Conservation (phyloP, 1,139 yeast species). For the Sugiyamaella xylanicola region DNA sequence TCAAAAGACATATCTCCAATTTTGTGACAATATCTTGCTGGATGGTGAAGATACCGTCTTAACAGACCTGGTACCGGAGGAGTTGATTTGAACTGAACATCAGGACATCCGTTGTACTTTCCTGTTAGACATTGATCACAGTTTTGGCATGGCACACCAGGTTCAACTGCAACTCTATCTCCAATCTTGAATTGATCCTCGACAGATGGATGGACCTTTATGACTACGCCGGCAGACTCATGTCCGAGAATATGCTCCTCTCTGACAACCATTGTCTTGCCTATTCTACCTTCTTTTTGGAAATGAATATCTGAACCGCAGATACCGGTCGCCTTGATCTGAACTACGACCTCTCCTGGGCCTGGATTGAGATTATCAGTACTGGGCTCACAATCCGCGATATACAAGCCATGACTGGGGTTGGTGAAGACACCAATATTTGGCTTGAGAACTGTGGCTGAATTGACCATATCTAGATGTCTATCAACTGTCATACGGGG, state of each 20-base stretch:
- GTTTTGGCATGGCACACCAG: conserved; percentile 79
- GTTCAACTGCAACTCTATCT: conserved; percentile 66
- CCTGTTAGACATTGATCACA: conserved; percentile 77
- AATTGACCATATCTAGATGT: conserved; percentile 4
- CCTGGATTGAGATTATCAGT: conserved; percentile 43
- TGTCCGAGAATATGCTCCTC: conserved; percentile 58
- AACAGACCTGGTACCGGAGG: conserved; percentile 75
- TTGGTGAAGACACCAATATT: conserved; percentile 45
- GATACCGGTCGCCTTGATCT: conserved; percentile 69
- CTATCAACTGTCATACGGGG: background rate
- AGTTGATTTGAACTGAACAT: conserved; percentile 86
- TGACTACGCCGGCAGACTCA: conserved; percentile 72
- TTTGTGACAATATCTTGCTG: conserved; percentile 81
- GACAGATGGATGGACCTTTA: conserved; percentile 65
- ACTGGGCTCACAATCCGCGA: conserved; percentile 42
- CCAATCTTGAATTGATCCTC: conserved; percentile 45
- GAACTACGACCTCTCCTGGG: conserved; percentile 49
- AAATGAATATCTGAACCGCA: conserved; percentile 91
- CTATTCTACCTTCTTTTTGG: conserved; percentile 77
- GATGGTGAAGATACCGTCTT: conserved; percentile 68
- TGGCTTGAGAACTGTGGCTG: conserved; percentile 22
- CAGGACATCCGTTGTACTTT: conserved; percentile 75
- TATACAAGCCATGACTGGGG: conserved; percentile 43
- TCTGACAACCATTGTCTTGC: conserved; percentile 51
- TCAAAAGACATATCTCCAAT: conserved; percentile 79